phyloP scores from a whole-genome alignment of 306 rosid species.

The Abrus pulchellus region DNA sequence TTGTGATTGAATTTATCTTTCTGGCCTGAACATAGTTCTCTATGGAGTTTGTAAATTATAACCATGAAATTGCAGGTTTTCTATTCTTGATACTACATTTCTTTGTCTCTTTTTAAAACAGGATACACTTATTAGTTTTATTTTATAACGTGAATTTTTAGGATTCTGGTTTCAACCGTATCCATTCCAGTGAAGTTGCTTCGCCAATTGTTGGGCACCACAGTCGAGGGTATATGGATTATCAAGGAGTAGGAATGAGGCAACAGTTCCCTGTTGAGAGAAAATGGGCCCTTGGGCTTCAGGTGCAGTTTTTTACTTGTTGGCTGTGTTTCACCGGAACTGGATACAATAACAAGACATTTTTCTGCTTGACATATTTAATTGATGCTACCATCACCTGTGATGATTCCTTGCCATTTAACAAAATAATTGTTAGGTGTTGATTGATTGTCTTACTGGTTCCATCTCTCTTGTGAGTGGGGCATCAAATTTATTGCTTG shows the following conservation, averaged over 20 bases:
- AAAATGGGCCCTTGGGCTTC: constrained; percentile 99
- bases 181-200: constrained; percentile 63
- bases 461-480: constrained; percentile 19
- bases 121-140: constrained; percentile 43
- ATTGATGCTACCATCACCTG: constrained; percentile 35
- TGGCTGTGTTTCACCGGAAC: constrained; percentile 26
- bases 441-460: constrained; percentile 35
- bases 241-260: constrained; percentile 69
- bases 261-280: constrained; percentile 84
- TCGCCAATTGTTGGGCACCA: constrained; percentile 80
- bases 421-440: constrained; percentile 37
- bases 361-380: constrained; percentile 18
- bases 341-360: neutral
- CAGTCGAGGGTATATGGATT: constrained; percentile 70
- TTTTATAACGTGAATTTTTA: constrained; percentile 43
- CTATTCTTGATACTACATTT: constrained; percentile 23
- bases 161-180: constrained; percentile 73
- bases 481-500: constrained; percentile 31
- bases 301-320: constrained; percentile 65
- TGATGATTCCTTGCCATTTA: constrained; percentile 24
- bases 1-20: constrained; percentile 33
- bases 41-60: constrained; percentile 6
- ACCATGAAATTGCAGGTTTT: constrained; percentile 33
- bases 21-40: constrained; percentile 41
- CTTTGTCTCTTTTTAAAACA: constrained; percentile 9